These are phyloP conservation scores for Arthrocladium fulminans DNA, from an alignment of 2,329 filamentous ascomycete species.

Conservation along the genomic window DNA sequence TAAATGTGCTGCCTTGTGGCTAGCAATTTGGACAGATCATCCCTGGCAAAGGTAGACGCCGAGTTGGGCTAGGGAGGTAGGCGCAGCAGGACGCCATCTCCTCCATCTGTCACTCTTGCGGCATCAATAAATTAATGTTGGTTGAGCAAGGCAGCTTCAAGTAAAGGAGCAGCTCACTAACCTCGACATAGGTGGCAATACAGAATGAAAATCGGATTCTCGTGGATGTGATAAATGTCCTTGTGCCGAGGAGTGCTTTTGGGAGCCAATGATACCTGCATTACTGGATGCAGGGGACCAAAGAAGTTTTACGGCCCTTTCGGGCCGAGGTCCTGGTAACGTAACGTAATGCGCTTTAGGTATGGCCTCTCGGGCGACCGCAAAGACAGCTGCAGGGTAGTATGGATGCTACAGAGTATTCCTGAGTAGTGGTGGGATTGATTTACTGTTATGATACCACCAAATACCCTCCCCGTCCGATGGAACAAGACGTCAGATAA, in stretches of 20 bases:
- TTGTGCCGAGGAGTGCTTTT: neutral
- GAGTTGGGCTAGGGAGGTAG: neutral
- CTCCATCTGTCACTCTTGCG: neutral
- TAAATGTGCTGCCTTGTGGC: neutral
- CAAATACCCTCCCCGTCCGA: neutral
- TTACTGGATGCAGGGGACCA: neutral
- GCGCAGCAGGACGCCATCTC: neutral
- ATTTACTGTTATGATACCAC: conserved; percentile 7
- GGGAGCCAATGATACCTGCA: too few species aligned
- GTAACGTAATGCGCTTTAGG: neutral
- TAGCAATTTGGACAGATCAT: neutral
- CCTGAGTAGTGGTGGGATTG: neutral
- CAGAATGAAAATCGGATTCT: neutral
- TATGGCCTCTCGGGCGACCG: neutral
- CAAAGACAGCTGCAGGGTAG: neutral
- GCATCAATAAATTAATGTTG: neutral
- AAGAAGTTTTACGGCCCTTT: neutral
- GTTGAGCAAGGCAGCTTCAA: neutral
- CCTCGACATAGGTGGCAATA: neutral
- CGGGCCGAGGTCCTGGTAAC: conserved; percentile 4
- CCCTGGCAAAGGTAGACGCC: neutral
- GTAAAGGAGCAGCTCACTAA: neutral
- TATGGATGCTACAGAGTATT: conserved; percentile 7
- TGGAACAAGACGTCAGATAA: conserved; percentile 7
- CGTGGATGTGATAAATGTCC: neutral